Evolutionary conservation across 176 grass and related monocot genomes (phyloP).

Genomic region (Thalia dealbata): DNA sequence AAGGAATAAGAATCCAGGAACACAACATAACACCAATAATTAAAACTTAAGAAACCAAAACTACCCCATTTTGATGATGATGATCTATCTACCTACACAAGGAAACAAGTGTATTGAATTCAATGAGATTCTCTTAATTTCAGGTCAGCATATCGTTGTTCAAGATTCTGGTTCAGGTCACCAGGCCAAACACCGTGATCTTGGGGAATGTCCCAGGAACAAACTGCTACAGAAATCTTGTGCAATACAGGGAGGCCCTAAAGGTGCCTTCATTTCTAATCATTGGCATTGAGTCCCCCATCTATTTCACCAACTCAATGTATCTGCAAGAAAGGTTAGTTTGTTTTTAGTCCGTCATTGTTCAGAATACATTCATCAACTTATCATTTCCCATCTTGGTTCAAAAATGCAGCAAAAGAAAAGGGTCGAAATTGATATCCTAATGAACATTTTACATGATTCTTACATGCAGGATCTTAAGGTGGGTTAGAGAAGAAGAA

Average conservation of each 20-base stretch:
- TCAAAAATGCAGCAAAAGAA: background rate
- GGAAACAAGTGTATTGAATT: background rate
- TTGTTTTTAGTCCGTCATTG: background rate
- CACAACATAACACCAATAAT: no score
- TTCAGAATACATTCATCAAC: background rate
- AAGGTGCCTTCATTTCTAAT: slow-evolving; percentile 11
- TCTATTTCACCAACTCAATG: slow-evolving; percentile 88
- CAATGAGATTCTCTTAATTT: background rate
- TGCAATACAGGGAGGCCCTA: slow-evolving; percentile 9
- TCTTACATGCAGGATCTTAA: slow-evolving; percentile 35
- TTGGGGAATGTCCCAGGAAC: slow-evolving; percentile 15
- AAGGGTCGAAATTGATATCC: background rate
- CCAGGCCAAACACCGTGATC: slow-evolving; percentile 15
- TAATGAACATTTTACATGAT: background rate
- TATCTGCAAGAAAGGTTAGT: slow-evolving; percentile 68
- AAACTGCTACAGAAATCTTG: slow-evolving; percentile 7
- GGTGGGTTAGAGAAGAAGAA: slow-evolving; percentile 83
- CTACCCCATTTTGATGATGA: background rate
- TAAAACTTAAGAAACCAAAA: background rate
- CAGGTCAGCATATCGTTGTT: slow-evolving; percentile 31
- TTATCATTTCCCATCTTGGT: background rate
- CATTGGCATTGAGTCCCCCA: slow-evolving; percentile 24
- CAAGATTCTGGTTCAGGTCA: slow-evolving; percentile 20
- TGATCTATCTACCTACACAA: no score
- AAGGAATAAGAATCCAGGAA: no score